Evolutionary conservation across 23 red algal species (phyloP), one percentile per base, ranked within the genome.

Genomic region (Gracilaria domingensis): DNA sequence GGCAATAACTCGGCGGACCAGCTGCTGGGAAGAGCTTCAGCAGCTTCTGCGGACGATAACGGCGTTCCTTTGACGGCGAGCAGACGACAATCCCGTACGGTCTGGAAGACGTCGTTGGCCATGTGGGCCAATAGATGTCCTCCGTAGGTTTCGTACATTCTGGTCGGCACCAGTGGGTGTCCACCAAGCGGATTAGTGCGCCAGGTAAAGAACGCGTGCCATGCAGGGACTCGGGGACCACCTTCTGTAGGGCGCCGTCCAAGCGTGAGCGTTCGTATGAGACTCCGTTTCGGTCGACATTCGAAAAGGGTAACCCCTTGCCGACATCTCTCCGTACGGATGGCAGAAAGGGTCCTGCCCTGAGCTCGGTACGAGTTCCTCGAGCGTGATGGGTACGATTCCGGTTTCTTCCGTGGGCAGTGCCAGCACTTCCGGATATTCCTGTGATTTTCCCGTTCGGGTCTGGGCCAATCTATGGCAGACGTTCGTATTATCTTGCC

Each of bases 91-190:
- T n/a, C n/a, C n/a, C n/a, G n/a, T n/a, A n/a, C n/a, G n/a, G n/a
- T n/a, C n/a, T n/a, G n/a, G n/a, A n/a, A n/a, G n/a, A n/a, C n/a
- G n/a, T n/a, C n/a, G n/a, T n/a, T 59, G 8, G 50, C 69, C 79
- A 93, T 93, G 5, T 50, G 4, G 60, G 47, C 69, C 60, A 75
- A 67, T 83, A 83, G 75, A 76, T 75, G 12, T 47, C 64, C 58
- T 0, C 89, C 1, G 0, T 85, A 12, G 13, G 89, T 33, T 0
- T 74, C 8, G 25, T 83, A 93, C 79, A 84, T 93, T 5, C 61
- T 62, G 21, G 28, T 25, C n/a, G 35, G 11, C 12, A 14, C 79
- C 89, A 23, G 79, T 60, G 42, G 75, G 79, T 8, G n/a, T 40
- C 61, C 12, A 26, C 66, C 24, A 76, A 35, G 7, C 50, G 34